A percentile compares a stretch with the other conserved stretches of the same genome.
Evolutionary conservation across 192 early-diverging fungal species (phyloP).

Genomic region (Gonapodya prolifera): DNA sequence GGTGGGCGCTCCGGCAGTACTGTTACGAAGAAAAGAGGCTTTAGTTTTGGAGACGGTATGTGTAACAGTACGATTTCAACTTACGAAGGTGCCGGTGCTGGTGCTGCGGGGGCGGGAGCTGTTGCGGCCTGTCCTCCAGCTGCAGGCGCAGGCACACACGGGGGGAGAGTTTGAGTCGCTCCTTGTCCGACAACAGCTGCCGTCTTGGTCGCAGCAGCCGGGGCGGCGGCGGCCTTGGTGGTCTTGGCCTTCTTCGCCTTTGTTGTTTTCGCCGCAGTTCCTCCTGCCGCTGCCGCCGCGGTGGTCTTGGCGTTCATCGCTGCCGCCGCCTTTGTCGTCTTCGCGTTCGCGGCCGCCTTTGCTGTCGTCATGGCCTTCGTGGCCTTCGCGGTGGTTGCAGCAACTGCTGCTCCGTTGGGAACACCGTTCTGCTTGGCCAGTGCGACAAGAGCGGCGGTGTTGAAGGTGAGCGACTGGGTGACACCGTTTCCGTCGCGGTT

Average conservation of each 20-base stretch:
- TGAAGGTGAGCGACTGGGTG: not conserved
- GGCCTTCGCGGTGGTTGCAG: not conserved
- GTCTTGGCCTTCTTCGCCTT: not conserved
- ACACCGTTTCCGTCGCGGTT: not conserved
- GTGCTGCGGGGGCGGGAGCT: too few species aligned
- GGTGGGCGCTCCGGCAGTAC: not conserved
- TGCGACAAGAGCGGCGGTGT: not conserved
- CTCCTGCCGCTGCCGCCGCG: not conserved
- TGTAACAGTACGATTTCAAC: too few species aligned
- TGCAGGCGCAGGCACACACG: too few species aligned
- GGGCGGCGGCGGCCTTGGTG: not conserved
- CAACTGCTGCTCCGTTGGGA: not conserved
- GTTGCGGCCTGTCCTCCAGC: too few species aligned
- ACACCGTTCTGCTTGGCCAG: not conserved
- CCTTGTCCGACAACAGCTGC: too few species aligned
- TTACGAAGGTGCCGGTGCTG: too few species aligned
- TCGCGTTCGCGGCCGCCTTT: too few species aligned
- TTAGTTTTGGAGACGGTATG: too few species aligned
- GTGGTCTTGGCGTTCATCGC: not conserved
- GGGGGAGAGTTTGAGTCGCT: too few species aligned
- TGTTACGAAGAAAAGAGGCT: not conserved
- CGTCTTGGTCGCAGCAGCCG: too few species aligned
- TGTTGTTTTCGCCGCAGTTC: not conserved
- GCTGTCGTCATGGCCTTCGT: not conserved
- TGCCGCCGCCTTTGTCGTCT: not conserved